phyloP scores from a whole-genome alignment of 768 basidiomycete species.

The Agrocybe praecox region DNA sequence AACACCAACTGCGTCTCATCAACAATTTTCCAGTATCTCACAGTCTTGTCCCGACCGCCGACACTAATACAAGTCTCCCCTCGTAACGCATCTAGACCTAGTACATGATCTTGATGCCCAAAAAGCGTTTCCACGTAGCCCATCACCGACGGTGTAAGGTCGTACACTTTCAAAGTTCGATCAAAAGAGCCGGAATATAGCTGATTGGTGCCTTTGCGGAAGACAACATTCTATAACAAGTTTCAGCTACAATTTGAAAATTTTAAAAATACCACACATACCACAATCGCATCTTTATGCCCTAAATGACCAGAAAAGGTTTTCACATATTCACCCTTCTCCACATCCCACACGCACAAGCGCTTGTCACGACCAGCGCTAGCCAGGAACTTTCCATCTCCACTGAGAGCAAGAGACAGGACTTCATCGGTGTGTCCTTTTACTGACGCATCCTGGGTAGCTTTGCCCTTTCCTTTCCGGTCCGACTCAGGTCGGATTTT shows the following conservation, averaged over 20 bases:
- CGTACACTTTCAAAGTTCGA: slow-evolving; percentile 89
- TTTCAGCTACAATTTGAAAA: neutral
- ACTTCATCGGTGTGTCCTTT: slow-evolving; percentile 90
- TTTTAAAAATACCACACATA: slow-evolving; percentile 20
- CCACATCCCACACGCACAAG: slow-evolving; percentile 86
- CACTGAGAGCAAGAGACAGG: slow-evolving; percentile 78
- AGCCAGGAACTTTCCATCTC: slow-evolving; percentile 83
- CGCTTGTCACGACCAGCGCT: slow-evolving; percentile 86
- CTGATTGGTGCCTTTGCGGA: slow-evolving; percentile 76
- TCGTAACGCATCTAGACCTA: slow-evolving; percentile 77
- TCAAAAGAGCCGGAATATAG: slow-evolving; percentile 82
- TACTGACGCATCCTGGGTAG: slow-evolving; percentile 36
- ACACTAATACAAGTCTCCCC: slow-evolving; percentile 85
- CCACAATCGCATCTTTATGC: slow-evolving; percentile 46
- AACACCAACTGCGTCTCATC: slow-evolving; percentile 97
- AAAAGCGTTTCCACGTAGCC: slow-evolving; percentile 96
- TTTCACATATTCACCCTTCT: slow-evolving; percentile 75
- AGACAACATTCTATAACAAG: slow-evolving; percentile 57
- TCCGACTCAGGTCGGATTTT: slow-evolving; percentile 49
- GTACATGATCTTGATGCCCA: slow-evolving; percentile 91
- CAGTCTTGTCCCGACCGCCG: slow-evolving; percentile 89
- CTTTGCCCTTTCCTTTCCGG: slow-evolving; percentile 63
- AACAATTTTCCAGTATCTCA: slow-evolving; percentile 94
- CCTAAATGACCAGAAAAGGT: slow-evolving; percentile 82
- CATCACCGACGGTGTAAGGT: slow-evolving; percentile 67